Evolutionary conservation across 306 rosid genomes (phyloP).

Genomic region (Psophocarpus tetragonolobus): DNA sequence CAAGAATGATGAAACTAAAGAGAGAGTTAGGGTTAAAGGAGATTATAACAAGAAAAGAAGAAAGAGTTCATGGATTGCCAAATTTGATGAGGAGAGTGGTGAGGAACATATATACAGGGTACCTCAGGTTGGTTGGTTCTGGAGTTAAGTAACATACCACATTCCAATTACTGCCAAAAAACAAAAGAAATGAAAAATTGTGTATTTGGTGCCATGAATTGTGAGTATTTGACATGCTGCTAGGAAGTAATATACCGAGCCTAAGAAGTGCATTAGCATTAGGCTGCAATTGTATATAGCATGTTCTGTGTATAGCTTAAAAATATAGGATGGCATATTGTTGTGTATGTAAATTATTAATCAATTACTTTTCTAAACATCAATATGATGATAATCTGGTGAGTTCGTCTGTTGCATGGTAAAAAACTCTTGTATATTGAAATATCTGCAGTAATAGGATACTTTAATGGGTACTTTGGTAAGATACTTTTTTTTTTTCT

Average conservation of each 20-base stretch:
- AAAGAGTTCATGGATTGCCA: conserved; percentile 62
- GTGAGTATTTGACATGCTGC: neutral
- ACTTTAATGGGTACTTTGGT: too few species aligned
- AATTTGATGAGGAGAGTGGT: conserved; percentile 68
- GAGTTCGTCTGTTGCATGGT: neutral
- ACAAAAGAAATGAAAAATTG: neutral
- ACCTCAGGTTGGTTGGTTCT: conserved; percentile 26
- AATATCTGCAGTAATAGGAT: neutral
- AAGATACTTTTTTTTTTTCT: too few species aligned
- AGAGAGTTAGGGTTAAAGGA: conserved; percentile 10
- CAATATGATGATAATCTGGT: neutral
- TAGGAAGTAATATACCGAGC: neutral
- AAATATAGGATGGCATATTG: neutral
- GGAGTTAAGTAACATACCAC: neutral
- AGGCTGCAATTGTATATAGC: neutral
- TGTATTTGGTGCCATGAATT: neutral
- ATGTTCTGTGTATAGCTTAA: neutral
- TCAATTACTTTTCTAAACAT: neutral
- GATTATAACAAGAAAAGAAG: conserved; percentile 9
- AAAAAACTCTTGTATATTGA: neutral
- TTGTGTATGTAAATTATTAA: neutral
- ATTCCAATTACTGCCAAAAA: neutral
- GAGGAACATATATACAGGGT: conserved; percentile 69
- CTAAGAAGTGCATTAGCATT: neutral
- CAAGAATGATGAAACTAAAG: conserved; percentile 18